Conservation (phyloP, 345 rosid genomes). For the Trapa incisa region DNA sequence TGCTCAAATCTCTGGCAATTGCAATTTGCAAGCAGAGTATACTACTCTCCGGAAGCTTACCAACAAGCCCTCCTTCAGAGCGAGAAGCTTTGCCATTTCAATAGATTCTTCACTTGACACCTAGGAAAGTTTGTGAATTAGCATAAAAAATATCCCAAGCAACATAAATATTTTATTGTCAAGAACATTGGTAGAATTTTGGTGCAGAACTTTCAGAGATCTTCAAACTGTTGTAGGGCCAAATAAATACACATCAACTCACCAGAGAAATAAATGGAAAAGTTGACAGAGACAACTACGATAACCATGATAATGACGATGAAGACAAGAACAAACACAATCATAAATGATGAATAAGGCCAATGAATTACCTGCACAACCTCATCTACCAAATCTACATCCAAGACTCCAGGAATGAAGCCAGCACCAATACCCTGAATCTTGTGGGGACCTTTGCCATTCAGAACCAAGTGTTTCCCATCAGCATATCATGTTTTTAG, state of each 20-base stretch:
- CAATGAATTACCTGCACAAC: slow-evolving; percentile 28
- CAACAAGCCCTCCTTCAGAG: slow-evolving; percentile 50
- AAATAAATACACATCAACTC: neutral
- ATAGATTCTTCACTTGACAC: slow-evolving; percentile 46
- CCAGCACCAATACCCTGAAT: slow-evolving; percentile 73
- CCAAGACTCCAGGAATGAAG: slow-evolving; percentile 41
- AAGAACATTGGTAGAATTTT: neutral
- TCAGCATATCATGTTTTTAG: neutral
- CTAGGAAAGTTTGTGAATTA: slow-evolving; percentile 13
- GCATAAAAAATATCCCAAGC: neutral
- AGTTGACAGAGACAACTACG: neutral
- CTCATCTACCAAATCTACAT: slow-evolving; percentile 32
- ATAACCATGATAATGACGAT: neutral
- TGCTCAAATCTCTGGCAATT: neutral
- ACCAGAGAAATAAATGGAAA: neutral
- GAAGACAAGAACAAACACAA: neutral
- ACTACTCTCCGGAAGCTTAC: slow-evolving; percentile 10
- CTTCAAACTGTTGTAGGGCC: neutral
- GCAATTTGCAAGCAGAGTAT: neutral
- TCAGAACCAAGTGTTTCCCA: neutral
- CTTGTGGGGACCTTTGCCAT: slow-evolving; percentile 36
- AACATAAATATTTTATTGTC: neutral
- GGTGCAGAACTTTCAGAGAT: neutral
- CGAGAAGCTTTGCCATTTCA: slow-evolving; percentile 43
- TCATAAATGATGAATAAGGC: neutral